Percentiles rank a stretch among this genome's conserved stretches.
Evolutionary conservation across 352 stramenopile genomes (phyloP).

Genomic region (Phytophthora nicotianae): DNA sequence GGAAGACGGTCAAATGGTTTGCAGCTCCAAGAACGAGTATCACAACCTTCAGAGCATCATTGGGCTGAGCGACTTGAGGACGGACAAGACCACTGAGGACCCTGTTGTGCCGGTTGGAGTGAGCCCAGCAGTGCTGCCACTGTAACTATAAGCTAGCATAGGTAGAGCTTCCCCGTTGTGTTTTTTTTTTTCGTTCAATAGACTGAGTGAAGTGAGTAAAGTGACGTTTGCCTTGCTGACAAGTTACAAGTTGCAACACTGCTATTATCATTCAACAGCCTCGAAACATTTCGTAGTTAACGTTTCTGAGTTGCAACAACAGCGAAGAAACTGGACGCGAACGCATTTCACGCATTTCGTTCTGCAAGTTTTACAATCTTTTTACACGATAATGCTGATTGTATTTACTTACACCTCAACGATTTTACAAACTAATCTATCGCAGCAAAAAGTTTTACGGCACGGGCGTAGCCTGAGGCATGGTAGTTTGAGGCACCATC

Average conservation of each 20-base stretch:
- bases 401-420: slow-evolving; percentile 23
- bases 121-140: slow-evolving; percentile 60
- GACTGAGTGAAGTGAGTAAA: not conserved
- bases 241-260: too few relatives aligned
- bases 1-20: slow-evolving; percentile 81
- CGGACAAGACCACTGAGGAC: slow-evolving; percentile 34
- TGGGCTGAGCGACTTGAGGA: slow-evolving; percentile 25
- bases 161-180: not conserved
- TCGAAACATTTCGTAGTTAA: too few relatives aligned
- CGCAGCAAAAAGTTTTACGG: slow-evolving; percentile 26
- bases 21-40: slow-evolving; percentile 75
- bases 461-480: slow-evolving; percentile 37
- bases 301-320: too few relatives aligned
- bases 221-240: not conserved
- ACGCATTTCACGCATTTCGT: too few relatives aligned
- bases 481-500: slow-evolving; percentile 33
- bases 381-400: not conserved
- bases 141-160: slow-evolving; percentile 32
- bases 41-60: slow-evolving; percentile 52
- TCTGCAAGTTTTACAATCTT: too few relatives aligned
- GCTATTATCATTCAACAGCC: too few relatives aligned
- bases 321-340: too few relatives aligned
- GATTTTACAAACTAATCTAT: slow-evolving; percentile 37
- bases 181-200: slow-evolving; percentile 1
- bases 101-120: slow-evolving; percentile 48